Percentiles rank a stretch among this genome's conserved stretches.
phyloP scores from a whole-genome alignment of 208 protist species.

The Kentomonas sorsogonicus region DNA sequence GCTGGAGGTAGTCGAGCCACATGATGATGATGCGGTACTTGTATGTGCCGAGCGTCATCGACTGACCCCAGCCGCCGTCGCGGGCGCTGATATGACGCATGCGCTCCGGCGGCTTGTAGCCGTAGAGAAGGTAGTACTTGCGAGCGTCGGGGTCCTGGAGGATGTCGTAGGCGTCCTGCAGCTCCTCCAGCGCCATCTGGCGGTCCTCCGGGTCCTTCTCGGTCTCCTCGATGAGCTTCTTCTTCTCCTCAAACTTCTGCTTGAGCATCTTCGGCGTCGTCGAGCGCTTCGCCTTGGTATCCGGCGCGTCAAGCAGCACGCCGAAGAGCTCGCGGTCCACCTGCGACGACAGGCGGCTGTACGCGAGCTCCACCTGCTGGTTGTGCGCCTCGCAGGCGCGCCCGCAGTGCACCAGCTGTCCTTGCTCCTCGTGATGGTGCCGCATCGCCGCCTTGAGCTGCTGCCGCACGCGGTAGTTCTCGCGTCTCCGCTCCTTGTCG shows the following conservation, averaged over 20 bases:
- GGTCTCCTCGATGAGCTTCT: conserved; percentile 39
- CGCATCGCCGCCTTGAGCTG: conserved; percentile 62
- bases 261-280: conserved; percentile 45
- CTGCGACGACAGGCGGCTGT: conserved; percentile 71
- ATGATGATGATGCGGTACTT: conserved; percentile 78
- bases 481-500: conserved; percentile 60
- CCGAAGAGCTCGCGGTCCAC: conserved; percentile 81
- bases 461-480: conserved; percentile 75
- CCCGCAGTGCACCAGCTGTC: conserved; percentile 77
- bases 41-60: conserved; percentile 66
- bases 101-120: conserved; percentile 72
- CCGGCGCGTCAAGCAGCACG: conserved; percentile 71
- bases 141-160: conserved; percentile 71
- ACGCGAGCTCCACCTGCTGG: conserved; percentile 74
- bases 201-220: conserved; percentile 72
- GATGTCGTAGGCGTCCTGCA: conserved; percentile 86
- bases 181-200: conserved; percentile 75
- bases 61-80: conserved; percentile 85
- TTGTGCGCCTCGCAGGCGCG: conserved; percentile 66
- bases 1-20: conserved; percentile 77
- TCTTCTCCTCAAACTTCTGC: conserved; percentile 75
- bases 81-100: conserved; percentile 75
- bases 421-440: conserved; percentile 56
- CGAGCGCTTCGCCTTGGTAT: conserved; percentile 60
- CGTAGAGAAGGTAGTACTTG: conserved; percentile 89